Conservation (phyloP, 1,284 basidiomycete genomes). For the Phenoliferia sp. region DNA sequence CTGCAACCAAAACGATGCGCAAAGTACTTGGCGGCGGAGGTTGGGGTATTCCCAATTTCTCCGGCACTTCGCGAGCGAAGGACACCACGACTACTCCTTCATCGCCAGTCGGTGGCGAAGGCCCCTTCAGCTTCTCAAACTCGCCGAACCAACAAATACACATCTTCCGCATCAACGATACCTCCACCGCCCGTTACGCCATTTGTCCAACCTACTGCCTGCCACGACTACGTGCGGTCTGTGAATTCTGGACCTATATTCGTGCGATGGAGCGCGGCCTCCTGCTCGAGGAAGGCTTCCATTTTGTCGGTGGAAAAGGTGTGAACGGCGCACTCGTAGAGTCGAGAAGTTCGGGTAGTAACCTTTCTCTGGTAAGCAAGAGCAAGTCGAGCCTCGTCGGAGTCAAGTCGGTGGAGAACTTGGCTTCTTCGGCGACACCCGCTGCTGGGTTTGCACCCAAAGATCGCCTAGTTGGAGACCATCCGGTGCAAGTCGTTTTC, state of each 20-base stretch:
- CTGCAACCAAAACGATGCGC: conserved; percentile 21
- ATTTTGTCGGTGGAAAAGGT: conserved; percentile 15
- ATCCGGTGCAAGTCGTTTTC: background rate
- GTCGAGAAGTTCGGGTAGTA: background rate
- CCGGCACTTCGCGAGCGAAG: background rate
- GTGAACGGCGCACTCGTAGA: conserved; percentile 3
- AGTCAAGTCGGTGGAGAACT: background rate
- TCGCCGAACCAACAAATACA: conserved; percentile 48
- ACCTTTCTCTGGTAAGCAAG: background rate
- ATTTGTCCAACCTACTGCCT: conserved; percentile 59
- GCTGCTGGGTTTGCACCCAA: background rate
- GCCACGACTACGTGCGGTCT: conserved; percentile 71
- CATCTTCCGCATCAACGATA: conserved; percentile 36
- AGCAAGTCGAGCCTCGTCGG: background rate
- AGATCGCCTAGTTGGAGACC: background rate
- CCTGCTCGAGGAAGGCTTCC: conserved; percentile 66
- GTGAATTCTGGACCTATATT: conserved; percentile 85
- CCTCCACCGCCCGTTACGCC: conserved; percentile 33
- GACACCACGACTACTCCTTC: conserved; percentile 1
- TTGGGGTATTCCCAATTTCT: conserved; percentile 21
- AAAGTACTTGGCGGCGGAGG: conserved; percentile 32
- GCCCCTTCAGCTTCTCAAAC: conserved; percentile 59
- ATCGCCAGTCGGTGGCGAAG: conserved; percentile 2
- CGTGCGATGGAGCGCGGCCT: conserved; percentile 75
- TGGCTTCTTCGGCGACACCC: background rate